These are phyloP conservation scores for Termitomyces sp. DNA, from an alignment of 768 basidiomycete species.

Conservation along the genomic window DNA sequence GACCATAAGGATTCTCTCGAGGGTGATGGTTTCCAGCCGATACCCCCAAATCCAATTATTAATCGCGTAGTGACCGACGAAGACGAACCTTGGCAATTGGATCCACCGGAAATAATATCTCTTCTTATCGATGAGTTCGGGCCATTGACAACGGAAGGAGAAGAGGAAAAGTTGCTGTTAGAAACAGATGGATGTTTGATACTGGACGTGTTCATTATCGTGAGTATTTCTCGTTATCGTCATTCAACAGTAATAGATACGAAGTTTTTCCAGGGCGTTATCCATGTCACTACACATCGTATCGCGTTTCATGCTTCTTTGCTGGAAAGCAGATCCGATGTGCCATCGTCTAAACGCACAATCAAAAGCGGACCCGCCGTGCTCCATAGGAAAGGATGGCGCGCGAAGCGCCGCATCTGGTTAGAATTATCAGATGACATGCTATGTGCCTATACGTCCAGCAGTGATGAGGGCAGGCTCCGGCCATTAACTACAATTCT, in stretches of 20 bases:
- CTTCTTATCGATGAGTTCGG: constrained; percentile 58
- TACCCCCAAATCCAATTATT: constrained; percentile 12
- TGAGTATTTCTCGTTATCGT: constrained; percentile 15
- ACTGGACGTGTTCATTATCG: constrained; percentile 43
- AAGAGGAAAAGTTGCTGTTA: constrained; percentile 44
- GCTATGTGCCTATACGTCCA: constrained; percentile 50
- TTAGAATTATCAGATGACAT: constrained; percentile 57
- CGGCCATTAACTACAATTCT: constrained; percentile 48
- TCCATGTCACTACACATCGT: constrained; percentile 63
- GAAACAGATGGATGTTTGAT: constrained; percentile 49
- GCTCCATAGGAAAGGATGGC: constrained; percentile 39
- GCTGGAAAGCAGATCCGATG: constrained; percentile 34
- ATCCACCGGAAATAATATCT: constrained; percentile 40
- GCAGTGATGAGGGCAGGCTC: constrained; percentile 46
- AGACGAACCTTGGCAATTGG: constrained; percentile 26
- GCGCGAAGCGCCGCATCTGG: constrained; percentile 48
- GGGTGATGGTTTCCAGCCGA: neutral
- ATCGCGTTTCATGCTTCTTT: constrained; percentile 62
- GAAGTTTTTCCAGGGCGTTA: constrained; percentile 35
- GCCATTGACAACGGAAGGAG: constrained; percentile 32
- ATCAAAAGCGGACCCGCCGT: constrained; percentile 47
- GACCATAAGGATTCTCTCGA: neutral
- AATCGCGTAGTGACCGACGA: constrained; percentile 20
- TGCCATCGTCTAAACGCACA: constrained; percentile 24
- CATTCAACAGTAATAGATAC: neutral